phyloP scores from a whole-genome alignment of 768 basidiomycete species.

The Russula ochroleuca region DNA sequence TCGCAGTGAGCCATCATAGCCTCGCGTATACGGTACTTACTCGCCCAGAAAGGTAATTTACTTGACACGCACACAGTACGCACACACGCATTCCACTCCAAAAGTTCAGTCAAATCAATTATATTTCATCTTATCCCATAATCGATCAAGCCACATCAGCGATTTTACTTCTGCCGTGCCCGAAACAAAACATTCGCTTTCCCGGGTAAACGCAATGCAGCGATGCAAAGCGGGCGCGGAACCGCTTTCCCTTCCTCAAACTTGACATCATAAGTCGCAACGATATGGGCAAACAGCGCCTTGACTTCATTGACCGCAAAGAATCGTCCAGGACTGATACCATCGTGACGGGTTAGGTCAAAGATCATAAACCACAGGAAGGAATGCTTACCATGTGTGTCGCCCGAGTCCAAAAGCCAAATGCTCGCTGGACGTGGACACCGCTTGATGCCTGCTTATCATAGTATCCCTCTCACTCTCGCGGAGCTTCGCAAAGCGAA shows the following conservation, averaged over 20 bases:
- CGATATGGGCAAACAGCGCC: not conserved
- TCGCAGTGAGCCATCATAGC: constrained; percentile 59
- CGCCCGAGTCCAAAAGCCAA: not conserved
- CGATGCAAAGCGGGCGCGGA: not conserved
- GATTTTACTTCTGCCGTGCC: no score
- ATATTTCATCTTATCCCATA: no score
- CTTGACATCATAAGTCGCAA: not conserved
- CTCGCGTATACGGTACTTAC: no score
- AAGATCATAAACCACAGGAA: no score
- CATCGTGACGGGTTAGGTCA: not conserved
- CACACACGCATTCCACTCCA: no score
- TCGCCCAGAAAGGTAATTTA: no score
- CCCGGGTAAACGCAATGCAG: not conserved
- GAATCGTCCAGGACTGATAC: not conserved
- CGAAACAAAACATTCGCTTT: no score
- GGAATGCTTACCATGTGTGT: not conserved
- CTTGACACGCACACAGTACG: no score
- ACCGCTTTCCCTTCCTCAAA: not conserved
- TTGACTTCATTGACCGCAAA: not conserved
- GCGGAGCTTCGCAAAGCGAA: constrained; percentile 28
- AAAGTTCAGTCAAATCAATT: no score
- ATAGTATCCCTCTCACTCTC: constrained; percentile 23
- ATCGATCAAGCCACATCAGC: no score
- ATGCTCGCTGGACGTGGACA: not conserved
- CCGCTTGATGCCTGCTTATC: no score